Evolutionary conservation across 371 early-diverging fungal species (phyloP).

Genomic region (Mortierella polycephala): DNA sequence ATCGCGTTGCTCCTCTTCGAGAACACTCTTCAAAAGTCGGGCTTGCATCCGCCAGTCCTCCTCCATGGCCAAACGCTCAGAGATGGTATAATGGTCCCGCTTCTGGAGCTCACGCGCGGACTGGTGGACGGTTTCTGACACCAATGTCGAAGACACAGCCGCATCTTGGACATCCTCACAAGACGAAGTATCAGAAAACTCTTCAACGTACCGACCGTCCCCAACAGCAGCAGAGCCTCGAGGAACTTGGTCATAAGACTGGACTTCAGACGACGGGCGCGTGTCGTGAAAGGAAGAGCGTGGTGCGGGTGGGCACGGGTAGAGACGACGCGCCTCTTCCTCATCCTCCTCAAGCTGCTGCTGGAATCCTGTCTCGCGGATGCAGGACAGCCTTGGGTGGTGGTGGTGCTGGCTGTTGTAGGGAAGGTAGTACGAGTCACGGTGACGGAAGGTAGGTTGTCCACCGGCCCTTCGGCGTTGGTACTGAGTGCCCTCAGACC

Average conservation of each 20-base stretch:
- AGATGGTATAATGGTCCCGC: constrained; percentile 35
- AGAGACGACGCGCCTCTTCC: background rate
- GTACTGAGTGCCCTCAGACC: background rate
- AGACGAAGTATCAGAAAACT: background rate
- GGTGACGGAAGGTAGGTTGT: background rate
- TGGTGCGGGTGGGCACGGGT: constrained; percentile 5
- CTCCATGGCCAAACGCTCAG: constrained; percentile 34
- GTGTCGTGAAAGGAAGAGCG: constrained; percentile 8
- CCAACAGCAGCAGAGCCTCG: too few relatives aligned
- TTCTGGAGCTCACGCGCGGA: constrained; percentile 32
- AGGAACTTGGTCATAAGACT: too few relatives aligned
- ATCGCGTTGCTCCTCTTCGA: constrained; percentile 18
- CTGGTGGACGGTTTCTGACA: constrained; percentile 25
- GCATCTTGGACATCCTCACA: constrained; percentile 2
- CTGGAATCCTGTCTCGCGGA: background rate
- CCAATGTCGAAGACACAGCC: constrained; percentile 5
- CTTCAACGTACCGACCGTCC: background rate
- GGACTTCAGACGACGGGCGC: background rate
- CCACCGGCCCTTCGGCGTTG: background rate
- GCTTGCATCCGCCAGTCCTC: constrained; percentile 44
- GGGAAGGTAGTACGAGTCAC: background rate
- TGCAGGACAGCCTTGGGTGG: background rate
- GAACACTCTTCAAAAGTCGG: constrained; percentile 6
- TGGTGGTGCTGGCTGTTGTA: constrained; percentile 2
- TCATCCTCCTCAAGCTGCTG: background rate